phyloP scores from a whole-genome alignment of 768 basidiomycete genomes.

The Agaricus blazei region DNA sequence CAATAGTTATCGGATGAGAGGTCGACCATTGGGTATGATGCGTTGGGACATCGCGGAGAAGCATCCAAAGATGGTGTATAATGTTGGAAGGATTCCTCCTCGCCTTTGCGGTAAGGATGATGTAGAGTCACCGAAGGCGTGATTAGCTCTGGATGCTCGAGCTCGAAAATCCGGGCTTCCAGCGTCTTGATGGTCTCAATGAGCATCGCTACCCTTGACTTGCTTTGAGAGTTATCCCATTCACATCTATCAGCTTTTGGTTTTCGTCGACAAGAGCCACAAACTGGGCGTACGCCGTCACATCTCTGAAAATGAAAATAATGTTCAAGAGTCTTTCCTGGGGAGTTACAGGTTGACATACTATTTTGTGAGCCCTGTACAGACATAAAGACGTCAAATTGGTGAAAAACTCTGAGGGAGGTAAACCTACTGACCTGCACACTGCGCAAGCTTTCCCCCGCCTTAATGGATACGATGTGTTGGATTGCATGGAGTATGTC shows the following conservation, averaged over 20 bases:
- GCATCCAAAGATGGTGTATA: conserved; percentile 30
- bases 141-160: conserved; percentile 46
- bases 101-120: conserved; percentile 39
- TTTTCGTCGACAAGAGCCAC: conserved; percentile 55
- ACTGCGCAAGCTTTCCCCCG: conserved; percentile 52
- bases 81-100: conserved; percentile 26
- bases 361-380: conserved; percentile 45
- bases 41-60: conserved; percentile 23
- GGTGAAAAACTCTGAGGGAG: neutral
- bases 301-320: conserved; percentile 40
- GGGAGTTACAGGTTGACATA: conserved; percentile 18
- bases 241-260: conserved; percentile 67
- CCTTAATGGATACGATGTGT: conserved; percentile 39
- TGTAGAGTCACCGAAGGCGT: conserved; percentile 45
- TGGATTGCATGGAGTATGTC: conserved; percentile 23
- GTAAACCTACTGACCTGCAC: conserved; percentile 34
- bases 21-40: conserved; percentile 30
- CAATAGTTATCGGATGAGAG: conserved; percentile 17
- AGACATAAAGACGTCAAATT: conserved; percentile 6
- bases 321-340: neutral
- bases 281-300: conserved; percentile 61
- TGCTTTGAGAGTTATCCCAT: conserved; percentile 59
- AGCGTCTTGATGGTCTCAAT: conserved; percentile 56
- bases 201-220: conserved; percentile 57
- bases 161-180: conserved; percentile 50